Conservation (phyloP, 768 basidiomycete species). For the Mycena chlorophos region DNA sequence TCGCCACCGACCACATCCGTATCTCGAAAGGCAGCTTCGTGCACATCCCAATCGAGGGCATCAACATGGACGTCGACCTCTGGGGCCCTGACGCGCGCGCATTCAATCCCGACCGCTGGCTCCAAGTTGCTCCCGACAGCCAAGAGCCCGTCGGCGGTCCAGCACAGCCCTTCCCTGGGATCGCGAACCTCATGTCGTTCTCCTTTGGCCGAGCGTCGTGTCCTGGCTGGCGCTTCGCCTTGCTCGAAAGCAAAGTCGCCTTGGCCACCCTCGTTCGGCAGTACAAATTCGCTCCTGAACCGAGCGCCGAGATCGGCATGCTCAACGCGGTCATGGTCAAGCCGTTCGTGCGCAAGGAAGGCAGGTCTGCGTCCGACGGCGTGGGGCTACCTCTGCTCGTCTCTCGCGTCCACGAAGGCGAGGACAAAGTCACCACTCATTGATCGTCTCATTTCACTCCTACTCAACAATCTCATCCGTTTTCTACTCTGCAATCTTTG, state of each 20-base stretch:
- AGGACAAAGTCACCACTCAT: not conserved
- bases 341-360: conserved; percentile 38
- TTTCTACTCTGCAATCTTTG: too few species aligned
- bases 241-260: conserved; percentile 53
- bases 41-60: conserved; percentile 58
- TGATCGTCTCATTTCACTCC: too few species aligned
- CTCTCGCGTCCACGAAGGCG: not conserved
- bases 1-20: conserved; percentile 37
- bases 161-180: conserved; percentile 38
- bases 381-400: not conserved
- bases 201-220: conserved; percentile 53
- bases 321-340: conserved; percentile 51
- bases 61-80: conserved; percentile 50
- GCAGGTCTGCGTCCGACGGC: not conserved
- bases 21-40: conserved; percentile 58
- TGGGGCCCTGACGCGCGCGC: conserved; percentile 55
- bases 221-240: conserved; percentile 48
- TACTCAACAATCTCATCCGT: not conserved
- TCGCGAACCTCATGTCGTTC: conserved; percentile 55
- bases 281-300: conserved; percentile 47
- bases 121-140: conserved; percentile 36
- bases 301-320: conserved; percentile 43
- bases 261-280: conserved; percentile 44
- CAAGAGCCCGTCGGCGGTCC: conserved; percentile 32
- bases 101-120: conserved; percentile 63